Base-by-base conservation (phyloP, 2,329 filamentous ascomycete species). In the Rhexocercosporidium sp. region DNA sequence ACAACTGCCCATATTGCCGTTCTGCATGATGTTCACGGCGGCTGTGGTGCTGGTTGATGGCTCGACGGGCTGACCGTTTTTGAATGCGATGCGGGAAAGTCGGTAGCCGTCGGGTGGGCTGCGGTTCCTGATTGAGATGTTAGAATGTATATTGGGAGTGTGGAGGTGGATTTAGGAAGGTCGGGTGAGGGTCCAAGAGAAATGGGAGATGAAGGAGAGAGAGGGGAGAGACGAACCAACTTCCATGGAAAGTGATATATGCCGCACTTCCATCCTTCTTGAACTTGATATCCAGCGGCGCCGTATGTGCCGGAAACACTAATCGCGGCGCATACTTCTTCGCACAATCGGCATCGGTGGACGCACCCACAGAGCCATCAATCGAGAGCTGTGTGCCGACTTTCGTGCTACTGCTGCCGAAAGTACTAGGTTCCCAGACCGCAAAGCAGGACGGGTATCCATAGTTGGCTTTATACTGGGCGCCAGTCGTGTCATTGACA, bases 21-120 rank as follows among this genome's bases (percentile, higher is more conserved):
- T 90, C 65, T 81, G 78, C 34, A 92, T 79, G 66, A 91, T 81
- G 68, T 86, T 82, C 6, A 78, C 78, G 9, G 83, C 79, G 4
- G 85, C 82, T 22, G 78, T 79, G 27, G 74, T 84, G 77, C 83
- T 88, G 72, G 77, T 74, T 20, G 75, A 60, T 5, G 75, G 65
- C 9, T 77, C 77, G 1, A 75, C 69, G 11, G 85, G 85, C 62
- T 79, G 75, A 34, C 84, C 84, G 51, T 77, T 67, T 16, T 53
- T 49, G 69, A 86, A 87, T 8, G 73, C 59, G 41, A 85, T 67
- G 18, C 74, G 70, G 8, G 79, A 77, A 54, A 87, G 75, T 66
- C 78, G 79, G 77, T 87, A 87, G 44, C 84, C 84, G 0, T 80
- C 77, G 0, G 82, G 81, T 14, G 77, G 72, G 9, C 79, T 74